Conservation (phyloP, 2,329 filamentous ascomycete species). For the Ophiostoma sp. region DNA sequence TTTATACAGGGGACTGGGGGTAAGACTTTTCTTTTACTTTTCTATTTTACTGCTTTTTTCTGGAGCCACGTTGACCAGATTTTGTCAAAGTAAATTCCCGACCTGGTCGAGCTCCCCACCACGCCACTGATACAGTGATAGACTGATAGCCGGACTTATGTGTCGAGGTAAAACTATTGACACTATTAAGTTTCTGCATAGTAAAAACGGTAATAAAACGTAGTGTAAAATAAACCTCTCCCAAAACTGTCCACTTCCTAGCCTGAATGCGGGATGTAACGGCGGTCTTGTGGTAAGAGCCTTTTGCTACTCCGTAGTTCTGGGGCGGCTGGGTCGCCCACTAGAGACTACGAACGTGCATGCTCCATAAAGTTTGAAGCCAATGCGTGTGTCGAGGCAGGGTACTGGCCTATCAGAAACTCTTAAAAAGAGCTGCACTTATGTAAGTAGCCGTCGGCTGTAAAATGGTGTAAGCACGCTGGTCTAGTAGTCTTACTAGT, state of each 20-base stretch:
- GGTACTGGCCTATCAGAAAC: neutral
- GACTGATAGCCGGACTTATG: neutral
- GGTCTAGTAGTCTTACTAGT: neutral
- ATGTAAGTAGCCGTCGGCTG: neutral
- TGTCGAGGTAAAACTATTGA: neutral
- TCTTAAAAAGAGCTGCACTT: neutral
- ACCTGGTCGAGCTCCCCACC: neutral
- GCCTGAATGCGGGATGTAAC: constrained; percentile 20
- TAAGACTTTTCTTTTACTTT: neutral
- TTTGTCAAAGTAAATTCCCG: neutral
- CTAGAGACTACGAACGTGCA: neutral
- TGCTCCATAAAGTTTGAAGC: neutral
- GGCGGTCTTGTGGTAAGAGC: constrained; percentile 17
- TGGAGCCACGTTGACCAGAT: neutral
- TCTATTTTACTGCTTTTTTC: neutral
- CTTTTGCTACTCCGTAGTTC: constrained; percentile 18
- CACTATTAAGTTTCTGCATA: neutral
- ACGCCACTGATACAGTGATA: neutral
- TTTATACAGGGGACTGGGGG: neutral
- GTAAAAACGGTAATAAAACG: neutral
- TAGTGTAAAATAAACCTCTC: neutral
- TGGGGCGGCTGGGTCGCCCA: constrained; percentile 17
- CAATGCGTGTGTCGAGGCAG: constrained; percentile 8
- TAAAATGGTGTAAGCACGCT: neutral
- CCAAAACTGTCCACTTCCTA: neutral